Percentiles rank a stretch among this genome's conserved stretches.
These are phyloP conservation scores for Chlorella vulgaris DNA, from an alignment of 139 green algal genomes.

Conservation along the genomic window DNA sequence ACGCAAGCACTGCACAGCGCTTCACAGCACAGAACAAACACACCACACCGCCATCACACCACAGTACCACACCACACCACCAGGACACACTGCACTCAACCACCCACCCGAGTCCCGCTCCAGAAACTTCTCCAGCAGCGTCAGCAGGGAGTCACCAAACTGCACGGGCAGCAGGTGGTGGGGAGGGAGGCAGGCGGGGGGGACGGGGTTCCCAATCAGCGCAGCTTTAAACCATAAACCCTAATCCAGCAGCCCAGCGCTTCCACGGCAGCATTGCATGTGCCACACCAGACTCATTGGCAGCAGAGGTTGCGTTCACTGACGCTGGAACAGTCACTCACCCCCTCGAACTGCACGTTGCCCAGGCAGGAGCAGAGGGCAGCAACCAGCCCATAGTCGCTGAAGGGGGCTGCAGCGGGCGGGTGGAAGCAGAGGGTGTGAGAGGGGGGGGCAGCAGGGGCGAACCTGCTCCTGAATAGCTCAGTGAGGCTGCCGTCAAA, in stretches of 20 bases:
- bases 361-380: slow-evolving; percentile 21
- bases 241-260: too few species aligned
- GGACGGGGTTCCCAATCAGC: too few species aligned
- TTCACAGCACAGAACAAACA: too few species aligned
- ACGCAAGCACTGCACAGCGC: too few species aligned
- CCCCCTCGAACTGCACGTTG: slow-evolving; percentile 10
- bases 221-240: too few species aligned
- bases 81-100: not conserved
- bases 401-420: slow-evolving; percentile 21
- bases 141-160: slow-evolving; percentile 17
- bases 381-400: slow-evolving; percentile 27
- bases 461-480: too few species aligned
- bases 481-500: not conserved
- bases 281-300: too few species aligned
- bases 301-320: too few species aligned
- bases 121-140: slow-evolving; percentile 31
- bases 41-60: not conserved
- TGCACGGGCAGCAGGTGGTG: not conserved
- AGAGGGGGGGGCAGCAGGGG: too few species aligned
- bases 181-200: not conserved
- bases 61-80: not conserved
- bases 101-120: slow-evolving; percentile 1
- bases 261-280: too few species aligned
- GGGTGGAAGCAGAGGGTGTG: too few species aligned
- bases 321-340: not conserved